Evolutionary conservation across 2,329 filamentous ascomycete genomes (phyloP).

Genomic region (Byssochlamys sp.): DNA sequence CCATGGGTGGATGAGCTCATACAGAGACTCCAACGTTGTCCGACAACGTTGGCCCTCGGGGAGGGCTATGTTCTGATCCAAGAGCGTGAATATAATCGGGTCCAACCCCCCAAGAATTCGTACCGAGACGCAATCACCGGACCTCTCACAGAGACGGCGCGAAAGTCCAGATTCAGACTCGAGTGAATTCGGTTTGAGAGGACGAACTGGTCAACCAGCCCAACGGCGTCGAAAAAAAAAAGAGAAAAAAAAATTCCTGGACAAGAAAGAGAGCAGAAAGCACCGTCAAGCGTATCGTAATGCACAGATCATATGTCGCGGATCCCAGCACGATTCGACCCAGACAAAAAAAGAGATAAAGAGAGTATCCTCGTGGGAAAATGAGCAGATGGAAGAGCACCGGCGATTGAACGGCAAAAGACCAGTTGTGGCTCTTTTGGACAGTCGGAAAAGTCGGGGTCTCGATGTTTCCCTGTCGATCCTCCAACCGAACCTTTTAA

Average conservation of each 20-base stretch:
- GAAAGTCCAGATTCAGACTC: neutral
- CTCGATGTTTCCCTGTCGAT: slow-evolving; percentile 10
- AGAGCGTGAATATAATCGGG: slow-evolving; percentile 1
- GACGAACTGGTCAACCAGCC: neutral
- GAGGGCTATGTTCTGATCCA: slow-evolving; percentile 3
- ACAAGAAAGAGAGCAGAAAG: neutral
- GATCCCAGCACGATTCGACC: slow-evolving; percentile 6
- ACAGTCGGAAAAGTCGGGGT: slow-evolving; percentile 8
- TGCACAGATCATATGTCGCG: neutral
- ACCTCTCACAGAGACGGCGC: neutral
- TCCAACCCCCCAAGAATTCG: neutral
- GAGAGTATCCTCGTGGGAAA: neutral
- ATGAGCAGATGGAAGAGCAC: neutral
- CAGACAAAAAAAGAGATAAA: slow-evolving; percentile 4
- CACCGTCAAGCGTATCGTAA: neutral
- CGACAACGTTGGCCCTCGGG: slow-evolving; percentile 19
- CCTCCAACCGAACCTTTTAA: slow-evolving; percentile 12
- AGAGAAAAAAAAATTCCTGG: neutral
- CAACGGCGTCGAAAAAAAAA: neutral
- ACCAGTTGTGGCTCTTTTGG: slow-evolving; percentile 4
- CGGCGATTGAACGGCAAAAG: neutral
- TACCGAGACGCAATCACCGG: neutral
- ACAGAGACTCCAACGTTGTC: slow-evolving; percentile 28
- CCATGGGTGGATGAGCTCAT: slow-evolving; percentile 35
- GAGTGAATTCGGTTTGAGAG: neutral